Evolutionary conservation across 2,329 filamentous ascomycete genomes (phyloP).

Genomic region (Grosmannia penicillata): DNA sequence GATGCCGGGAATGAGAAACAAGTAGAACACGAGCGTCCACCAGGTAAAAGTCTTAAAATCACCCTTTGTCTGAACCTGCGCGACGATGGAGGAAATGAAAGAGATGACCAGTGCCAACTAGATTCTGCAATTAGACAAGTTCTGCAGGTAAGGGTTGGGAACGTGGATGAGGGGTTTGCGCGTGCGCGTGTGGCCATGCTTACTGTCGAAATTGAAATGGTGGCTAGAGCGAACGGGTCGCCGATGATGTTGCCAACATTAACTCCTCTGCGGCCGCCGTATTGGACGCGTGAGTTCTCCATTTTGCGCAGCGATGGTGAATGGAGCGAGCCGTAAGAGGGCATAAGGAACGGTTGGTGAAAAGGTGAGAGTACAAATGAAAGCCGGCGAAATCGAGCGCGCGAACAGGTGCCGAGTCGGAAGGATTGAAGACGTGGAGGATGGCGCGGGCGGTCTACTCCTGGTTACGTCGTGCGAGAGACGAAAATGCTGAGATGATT

Average conservation of each 20-base stretch:
- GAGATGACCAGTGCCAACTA: slow-evolving; percentile 93
- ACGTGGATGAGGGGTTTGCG: too few species aligned
- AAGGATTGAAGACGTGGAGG: not conserved
- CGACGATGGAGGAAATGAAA: slow-evolving; percentile 74
- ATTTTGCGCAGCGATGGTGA: slow-evolving; percentile 70
- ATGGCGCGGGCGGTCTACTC: too few species aligned
- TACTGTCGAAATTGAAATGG: slow-evolving; percentile 82
- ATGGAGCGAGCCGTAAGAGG: slow-evolving; percentile 55
- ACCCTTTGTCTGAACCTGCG: slow-evolving; percentile 33
- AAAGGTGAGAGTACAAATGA: not conserved
- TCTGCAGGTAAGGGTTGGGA: too few species aligned
- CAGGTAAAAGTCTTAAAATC: slow-evolving; percentile 76
- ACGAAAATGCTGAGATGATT: too few species aligned
- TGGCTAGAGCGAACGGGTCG: slow-evolving; percentile 90
- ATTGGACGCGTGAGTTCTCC: slow-evolving; percentile 49
- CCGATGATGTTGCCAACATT: slow-evolving; percentile 81
- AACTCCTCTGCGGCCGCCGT: slow-evolving; percentile 45
- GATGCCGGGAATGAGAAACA: slow-evolving; percentile 69
- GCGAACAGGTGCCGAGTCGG: not conserved
- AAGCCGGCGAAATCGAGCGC: not conserved
- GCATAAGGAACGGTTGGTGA: slow-evolving; percentile 40
- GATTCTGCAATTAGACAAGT: too few species aligned
- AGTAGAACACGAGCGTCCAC: slow-evolving; percentile 79
- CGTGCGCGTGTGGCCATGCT: too few species aligned
- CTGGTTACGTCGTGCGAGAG: too few species aligned